phyloP scores from a whole-genome alignment of 768 basidiomycete species.

The Lactarius deliciosus region DNA sequence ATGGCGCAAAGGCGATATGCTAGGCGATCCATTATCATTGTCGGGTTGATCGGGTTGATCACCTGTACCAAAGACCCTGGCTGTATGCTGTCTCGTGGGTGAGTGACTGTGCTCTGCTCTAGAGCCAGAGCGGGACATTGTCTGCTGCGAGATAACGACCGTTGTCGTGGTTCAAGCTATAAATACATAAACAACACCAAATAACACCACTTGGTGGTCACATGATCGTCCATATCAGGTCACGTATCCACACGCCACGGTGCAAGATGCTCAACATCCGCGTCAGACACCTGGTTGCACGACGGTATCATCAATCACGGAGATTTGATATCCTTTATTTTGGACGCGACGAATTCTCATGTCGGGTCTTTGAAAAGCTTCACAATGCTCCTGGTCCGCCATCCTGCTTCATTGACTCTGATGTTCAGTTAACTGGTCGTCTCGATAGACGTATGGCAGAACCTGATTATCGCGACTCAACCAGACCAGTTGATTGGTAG shows the following conservation, averaged over 20 bases:
- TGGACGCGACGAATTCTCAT: slow-evolving; percentile 89
- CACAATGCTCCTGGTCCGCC: slow-evolving; percentile 56
- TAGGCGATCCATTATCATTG: neutral
- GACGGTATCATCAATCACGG: slow-evolving; percentile 25
- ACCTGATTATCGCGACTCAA: slow-evolving; percentile 67
- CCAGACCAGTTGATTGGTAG: slow-evolving; percentile 66
- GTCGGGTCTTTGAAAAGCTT: slow-evolving; percentile 63
- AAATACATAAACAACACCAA: slow-evolving; percentile 8
- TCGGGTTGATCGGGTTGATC: slow-evolving; percentile 17
- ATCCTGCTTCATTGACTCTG: slow-evolving; percentile 24
- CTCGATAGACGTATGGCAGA: slow-evolving; percentile 71
- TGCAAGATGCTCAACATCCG: neutral
- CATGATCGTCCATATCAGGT: slow-evolving; percentile 7
- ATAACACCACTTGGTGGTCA: slow-evolving; percentile 14
- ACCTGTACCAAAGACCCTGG: slow-evolving; percentile 20
- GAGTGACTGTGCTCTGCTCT: slow-evolving; percentile 13
- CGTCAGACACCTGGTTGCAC: slow-evolving; percentile 1
- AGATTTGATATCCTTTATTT: slow-evolving; percentile 80
- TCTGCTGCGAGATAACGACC: neutral
- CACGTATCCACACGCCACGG: neutral
- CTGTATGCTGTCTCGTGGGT: slow-evolving; percentile 1
- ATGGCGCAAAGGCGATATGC: slow-evolving; percentile 21
- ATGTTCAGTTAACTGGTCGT: neutral
- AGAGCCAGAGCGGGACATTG: slow-evolving; percentile 22
- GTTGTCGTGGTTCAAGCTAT: neutral